Evolutionary conservation across 2,329 filamentous ascomycete genomes (phyloP), one percentile per base, ranked within the genome.

Genomic region (Phaeosphaeriaceae sp.): DNA sequence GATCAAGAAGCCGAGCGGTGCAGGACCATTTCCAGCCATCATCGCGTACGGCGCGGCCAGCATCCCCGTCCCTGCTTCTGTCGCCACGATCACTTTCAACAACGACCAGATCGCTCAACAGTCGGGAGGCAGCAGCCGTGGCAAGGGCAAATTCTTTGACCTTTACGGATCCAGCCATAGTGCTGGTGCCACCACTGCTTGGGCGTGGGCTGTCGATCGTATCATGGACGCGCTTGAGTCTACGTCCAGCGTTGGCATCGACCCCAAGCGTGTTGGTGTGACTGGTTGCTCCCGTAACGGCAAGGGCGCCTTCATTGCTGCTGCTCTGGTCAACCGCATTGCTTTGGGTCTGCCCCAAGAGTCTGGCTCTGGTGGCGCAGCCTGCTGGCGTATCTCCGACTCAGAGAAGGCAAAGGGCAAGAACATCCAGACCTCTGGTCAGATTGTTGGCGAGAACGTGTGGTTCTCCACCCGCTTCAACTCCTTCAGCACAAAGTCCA

Each of bases 241-340:
- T 9, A 81, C 79, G 22, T 78, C 81, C 1, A 78, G 79, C 42
- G 66, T 70, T 44, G 67, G 68, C 13, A 87, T 89, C 70, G 71
- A 79, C 58, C 63, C 76, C 23, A 72, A 70, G 59, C 71, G 70
- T 23, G 55, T 79, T 13, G 87, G 85, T 49, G 86, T 88, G 1
- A 89, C 86, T 15, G 87, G 87, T 5, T 89, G 87, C 79, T 88
- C 85, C 54, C 84, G 87, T 43, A 88, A 89, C 75, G 87, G 86
- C 56, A 89, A 89, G 77, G 87, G 87, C 13, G 86, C 87, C 28
- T 83, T 89, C 61, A 79, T 89, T n/a, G 84, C 83, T 4, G 86
- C 86, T 17, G 86, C 87, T 2, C 79, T 89, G 22, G 85, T 86
- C 59, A 71, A 79, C 54, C 85, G 87, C 44, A 86, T 89, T 59